phyloP scores from a whole-genome alignment of 2,329 filamentous ascomycete genomes.

The Emmonsiellopsis sp. region DNA sequence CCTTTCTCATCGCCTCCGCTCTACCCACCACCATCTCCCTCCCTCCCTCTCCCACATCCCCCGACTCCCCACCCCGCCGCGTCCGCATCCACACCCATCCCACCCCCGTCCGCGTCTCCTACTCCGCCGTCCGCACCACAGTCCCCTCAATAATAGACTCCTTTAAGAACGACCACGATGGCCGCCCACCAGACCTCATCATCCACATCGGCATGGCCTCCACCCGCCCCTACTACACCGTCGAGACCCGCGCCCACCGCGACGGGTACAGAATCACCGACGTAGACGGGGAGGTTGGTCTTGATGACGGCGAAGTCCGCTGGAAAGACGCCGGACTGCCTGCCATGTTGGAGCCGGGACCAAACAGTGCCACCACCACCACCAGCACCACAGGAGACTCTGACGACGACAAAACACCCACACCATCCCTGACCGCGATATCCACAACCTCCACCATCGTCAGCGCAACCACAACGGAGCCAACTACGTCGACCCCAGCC shows the following conservation, averaged over 20 bases:
- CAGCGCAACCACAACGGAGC: background rate
- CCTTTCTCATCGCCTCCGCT: constrained; percentile 63
- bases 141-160: constrained; percentile 54
- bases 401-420: background rate
- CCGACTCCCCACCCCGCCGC: constrained; percentile 17
- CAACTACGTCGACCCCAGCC: background rate
- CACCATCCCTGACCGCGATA: background rate
- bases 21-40: constrained; percentile 57
- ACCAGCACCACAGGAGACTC: background rate
- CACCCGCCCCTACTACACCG: constrained; percentile 54
- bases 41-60: constrained; percentile 10
- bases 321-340: constrained; percentile 42
- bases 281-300: constrained; percentile 48
- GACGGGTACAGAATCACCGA: constrained; percentile 63
- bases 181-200: constrained; percentile 50
- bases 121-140: constrained; percentile 53
- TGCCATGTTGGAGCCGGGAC: constrained; percentile 46
- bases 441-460: background rate
- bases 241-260: constrained; percentile 62
- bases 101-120: constrained; percentile 60
- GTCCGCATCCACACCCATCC: constrained; percentile 46
- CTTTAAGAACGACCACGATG: constrained; percentile 29
- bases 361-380: constrained; percentile 3
- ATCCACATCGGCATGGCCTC: constrained; percentile 74
- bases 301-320: constrained; percentile 32